phyloP scores from a whole-genome alignment of 108 stramenopile species.

The Cyclotella baltica region DNA sequence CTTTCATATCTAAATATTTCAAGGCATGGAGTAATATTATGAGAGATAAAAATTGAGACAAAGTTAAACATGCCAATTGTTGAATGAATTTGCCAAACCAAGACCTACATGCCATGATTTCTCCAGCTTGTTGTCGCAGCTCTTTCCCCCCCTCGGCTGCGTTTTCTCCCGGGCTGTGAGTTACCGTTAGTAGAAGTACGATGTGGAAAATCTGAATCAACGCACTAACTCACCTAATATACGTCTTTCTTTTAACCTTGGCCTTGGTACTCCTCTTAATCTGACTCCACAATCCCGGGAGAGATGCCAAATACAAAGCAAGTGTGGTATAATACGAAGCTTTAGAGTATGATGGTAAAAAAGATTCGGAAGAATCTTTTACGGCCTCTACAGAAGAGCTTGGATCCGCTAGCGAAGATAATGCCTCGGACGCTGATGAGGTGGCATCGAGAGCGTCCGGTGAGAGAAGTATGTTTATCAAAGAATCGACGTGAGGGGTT shows the following conservation, averaged over 20 bases:
- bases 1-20: conserved; percentile 79
- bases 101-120: conserved; percentile 91
- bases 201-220: background rate
- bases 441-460: conserved; percentile 25
- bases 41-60: background rate
- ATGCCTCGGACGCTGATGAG: conserved; percentile 6
- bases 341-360: conserved; percentile 73
- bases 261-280: conserved; percentile 91
- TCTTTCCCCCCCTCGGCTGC: conserved; percentile 58
- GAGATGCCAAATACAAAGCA: conserved; percentile 83
- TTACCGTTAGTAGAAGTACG: background rate
- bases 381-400: background rate
- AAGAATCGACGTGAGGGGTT: background rate
- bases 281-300: conserved; percentile 93
- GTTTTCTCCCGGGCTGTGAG: conserved; percentile 53
- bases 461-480: conserved; percentile 11
- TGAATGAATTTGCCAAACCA: background rate
- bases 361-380: background rate
- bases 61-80: background rate
- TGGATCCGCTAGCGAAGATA: conserved; percentile 1
- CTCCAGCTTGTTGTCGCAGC: conserved; percentile 87
- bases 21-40: background rate
- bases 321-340: conserved; percentile 93
- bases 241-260: conserved; percentile 89
- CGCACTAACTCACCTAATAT: conserved; percentile 66